Evolutionary conservation across 2,329 filamentous ascomycete genomes (phyloP), one percentile per base, ranked within the genome.

Genomic region (Microdochium trichocladiopsis): DNA sequence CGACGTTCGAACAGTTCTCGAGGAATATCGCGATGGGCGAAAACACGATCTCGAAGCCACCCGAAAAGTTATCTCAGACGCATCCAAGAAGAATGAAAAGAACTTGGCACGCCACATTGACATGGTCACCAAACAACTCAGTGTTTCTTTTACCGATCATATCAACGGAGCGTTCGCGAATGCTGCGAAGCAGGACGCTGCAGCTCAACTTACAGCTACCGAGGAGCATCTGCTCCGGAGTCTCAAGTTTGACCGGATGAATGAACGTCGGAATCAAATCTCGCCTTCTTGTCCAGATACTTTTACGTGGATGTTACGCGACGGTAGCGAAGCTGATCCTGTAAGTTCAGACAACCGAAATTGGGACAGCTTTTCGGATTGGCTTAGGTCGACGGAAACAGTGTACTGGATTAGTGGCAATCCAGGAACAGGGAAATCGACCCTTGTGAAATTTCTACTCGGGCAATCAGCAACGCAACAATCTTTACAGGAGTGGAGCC

Each of bases 221-320:
- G 50, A 45, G 12, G 24, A 55, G 3, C 47, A 22, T 14, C 41
- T 59, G 2, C 47, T 58, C 11, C 25, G 25, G 33, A 56, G 57
- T 25, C 48, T 59, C 12, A 56, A 52, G 43, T 54, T 55, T 24
- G 25, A 37, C 12, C 18, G 9, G 9, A 56, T 59, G 51, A 58
- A 59, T 25, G 56, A 54, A 22, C 52, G 57, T 8, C 51, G 50
- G 18, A 56, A 54, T 22, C 36, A 51, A 11, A n/a, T 56, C n/a
- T 6, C 18, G 11, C 18, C 51, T 11, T 57, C 52, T 14, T 48
- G 56, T 24, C 10, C 43, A 6, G 31, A 25, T 1, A 57, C 57
- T 23, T 53, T 52, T 25, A 22, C n/a, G 28, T 57, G 52, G 53
- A 37, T 55, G 21, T 11, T 53, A 47, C 10, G n/a, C 11, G 25